phyloP scores from a whole-genome alignment of 345 rosid genomes.

The Xanthoceras sorbifolium region DNA sequence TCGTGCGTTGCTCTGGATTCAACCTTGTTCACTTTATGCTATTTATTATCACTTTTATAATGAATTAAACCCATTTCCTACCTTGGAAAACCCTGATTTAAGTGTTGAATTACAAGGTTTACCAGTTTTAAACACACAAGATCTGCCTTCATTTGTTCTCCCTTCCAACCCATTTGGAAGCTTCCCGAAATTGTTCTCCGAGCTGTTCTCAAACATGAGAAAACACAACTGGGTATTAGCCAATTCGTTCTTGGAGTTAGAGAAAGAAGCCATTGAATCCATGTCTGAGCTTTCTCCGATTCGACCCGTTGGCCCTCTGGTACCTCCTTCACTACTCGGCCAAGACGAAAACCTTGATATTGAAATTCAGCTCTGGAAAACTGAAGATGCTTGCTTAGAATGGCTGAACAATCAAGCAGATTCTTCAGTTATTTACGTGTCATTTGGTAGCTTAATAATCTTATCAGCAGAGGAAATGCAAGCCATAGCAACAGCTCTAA shows the following conservation, averaged over 20 bases:
- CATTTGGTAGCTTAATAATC: slow-evolving; percentile 49
- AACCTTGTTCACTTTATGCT: slow-evolving; percentile 44
- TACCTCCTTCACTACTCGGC: slow-evolving; percentile 41
- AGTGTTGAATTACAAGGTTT: slow-evolving; percentile 41
- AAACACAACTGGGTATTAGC: slow-evolving; percentile 44
- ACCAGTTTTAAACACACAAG: slow-evolving; percentile 39
- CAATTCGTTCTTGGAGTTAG: slow-evolving; percentile 50
- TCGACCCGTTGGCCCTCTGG: slow-evolving; percentile 51
- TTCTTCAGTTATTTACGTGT: slow-evolving; percentile 43
- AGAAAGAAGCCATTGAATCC: slow-evolving; percentile 38
- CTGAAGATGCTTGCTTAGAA: slow-evolving; percentile 42
- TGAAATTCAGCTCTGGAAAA: slow-evolving; percentile 40
- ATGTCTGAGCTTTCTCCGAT: slow-evolving; percentile 42
- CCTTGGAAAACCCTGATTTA: slow-evolving; percentile 30
- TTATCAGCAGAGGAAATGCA: slow-evolving; percentile 39
- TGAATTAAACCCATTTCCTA: slow-evolving; percentile 35
- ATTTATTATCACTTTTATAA: slow-evolving; percentile 45
- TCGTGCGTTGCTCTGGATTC: slow-evolving; percentile 62
- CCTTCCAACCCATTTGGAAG: slow-evolving; percentile 37
- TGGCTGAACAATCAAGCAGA: slow-evolving; percentile 40
- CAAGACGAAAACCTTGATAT: slow-evolving; percentile 23
- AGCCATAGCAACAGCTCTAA: slow-evolving; percentile 40
- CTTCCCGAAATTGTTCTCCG: slow-evolving; percentile 24
- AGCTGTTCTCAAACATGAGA: slow-evolving; percentile 27
- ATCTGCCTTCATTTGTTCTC: slow-evolving; percentile 52